A percentile compares a stretch with the other conserved stretches of the same genome.
Conservation (phyloP, 2,329 filamentous ascomycete species). For the Aspergillus persii region DNA sequence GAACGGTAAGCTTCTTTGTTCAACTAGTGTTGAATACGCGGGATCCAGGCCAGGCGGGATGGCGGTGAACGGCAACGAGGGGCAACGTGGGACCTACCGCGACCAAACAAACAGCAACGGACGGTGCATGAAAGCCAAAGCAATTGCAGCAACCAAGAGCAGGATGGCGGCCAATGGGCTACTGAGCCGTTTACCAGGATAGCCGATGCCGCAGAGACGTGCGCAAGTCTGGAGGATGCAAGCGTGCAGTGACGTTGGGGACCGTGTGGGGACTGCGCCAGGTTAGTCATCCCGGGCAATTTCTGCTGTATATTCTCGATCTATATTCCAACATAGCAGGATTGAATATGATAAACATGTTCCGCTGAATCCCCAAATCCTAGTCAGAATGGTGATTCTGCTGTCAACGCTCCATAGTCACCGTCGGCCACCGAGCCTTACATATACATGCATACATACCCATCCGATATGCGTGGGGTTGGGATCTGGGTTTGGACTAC, state of each 20-base stretch:
- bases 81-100: background rate
- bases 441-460: too few species aligned
- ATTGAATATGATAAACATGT: too few species aligned
- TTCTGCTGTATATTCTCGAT: too few species aligned
- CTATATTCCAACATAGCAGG: too few species aligned
- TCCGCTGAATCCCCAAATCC: too few species aligned
- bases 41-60: background rate
- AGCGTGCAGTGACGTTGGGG: background rate
- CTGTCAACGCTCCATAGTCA: too few species aligned
- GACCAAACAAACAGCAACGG: background rate
- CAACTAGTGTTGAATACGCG: background rate
- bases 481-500: too few species aligned
- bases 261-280: background rate
- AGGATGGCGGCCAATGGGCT: background rate
- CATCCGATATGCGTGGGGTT: too few species aligned
- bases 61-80: background rate
- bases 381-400: too few species aligned
- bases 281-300: background rate
- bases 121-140: background rate
- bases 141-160: background rate
- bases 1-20: background rate
- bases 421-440: too few species aligned
- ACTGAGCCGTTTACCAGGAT: background rate
- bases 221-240: background rate
- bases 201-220: background rate